Base-by-base conservation (phyloP, 2,329 filamentous ascomycete genomes). In the Aspergillus terreus region DNA sequence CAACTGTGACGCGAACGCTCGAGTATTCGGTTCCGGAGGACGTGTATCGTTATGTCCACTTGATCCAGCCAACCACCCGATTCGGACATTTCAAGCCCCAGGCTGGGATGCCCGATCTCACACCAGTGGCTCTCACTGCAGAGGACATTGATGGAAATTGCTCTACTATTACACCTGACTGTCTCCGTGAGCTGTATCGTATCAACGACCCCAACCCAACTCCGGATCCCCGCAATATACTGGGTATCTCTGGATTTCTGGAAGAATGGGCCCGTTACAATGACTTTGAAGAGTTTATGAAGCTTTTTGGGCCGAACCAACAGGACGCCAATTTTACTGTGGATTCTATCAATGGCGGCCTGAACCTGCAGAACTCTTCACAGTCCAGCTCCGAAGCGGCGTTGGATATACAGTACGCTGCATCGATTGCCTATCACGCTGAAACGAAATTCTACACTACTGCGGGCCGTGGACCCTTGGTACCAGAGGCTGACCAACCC, bases 61-160 rank as follows among this genome's bases (percentile, higher is more conserved):
- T 86, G 62, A 81, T 87, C 45, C 82, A 86, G 65, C 84, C 84
- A 1, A 87, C 84, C 0, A 87, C 82, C 4, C 76, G 80, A 36
- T 87, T 87, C 52, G 80, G 80, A 15, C 71, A 77, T 50, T 72
- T 80, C 19, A 66, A 64, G 27, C 58, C 76, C 2, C 75, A 80
- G 51, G 63, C 59, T 42, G 73, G 65, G 23, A 67, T 67, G 6
- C 63, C 73, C 11, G 51, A 67, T 17, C 49, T 59, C 6, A 25
- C 58, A 32, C 52, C 56, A 1, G 51, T 55, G 2, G 33, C 47
- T 14, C 54, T 55, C 2, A 60, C 47, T 0, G 21, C 50, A 7
- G 57, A 57, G 35, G 60, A 63, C 17, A 38, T 65, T 11, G 60
- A 60, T 25, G 64, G 62, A 15, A 52, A 62, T 25, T 80, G 77